phyloP scores from a whole-genome alignment of 495 filamentous ascomycete species.

The Tricharina praecox region DNA sequence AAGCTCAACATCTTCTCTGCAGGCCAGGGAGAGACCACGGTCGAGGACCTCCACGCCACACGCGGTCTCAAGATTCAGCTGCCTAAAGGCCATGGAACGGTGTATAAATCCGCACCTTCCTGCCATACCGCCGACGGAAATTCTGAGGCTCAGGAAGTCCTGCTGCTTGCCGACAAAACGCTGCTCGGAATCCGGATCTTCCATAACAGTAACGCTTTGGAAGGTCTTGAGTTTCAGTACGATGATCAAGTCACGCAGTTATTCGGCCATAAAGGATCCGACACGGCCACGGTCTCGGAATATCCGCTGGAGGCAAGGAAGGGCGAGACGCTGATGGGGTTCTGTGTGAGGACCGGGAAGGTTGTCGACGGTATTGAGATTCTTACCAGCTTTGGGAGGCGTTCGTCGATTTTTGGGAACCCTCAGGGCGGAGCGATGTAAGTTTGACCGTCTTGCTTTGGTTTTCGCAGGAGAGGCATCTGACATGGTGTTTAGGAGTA shows the following conservation, averaged over 20 bases:
- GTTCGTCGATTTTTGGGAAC: conserved; percentile 75
- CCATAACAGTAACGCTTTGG: conserved; percentile 52
- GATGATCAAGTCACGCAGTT: conserved; percentile 76
- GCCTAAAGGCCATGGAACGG: conserved; percentile 48
- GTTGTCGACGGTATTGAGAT: conserved; percentile 85
- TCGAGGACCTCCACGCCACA: conserved; percentile 52
- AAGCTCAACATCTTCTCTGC: conserved; percentile 57
- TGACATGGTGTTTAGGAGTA: too few relatives aligned
- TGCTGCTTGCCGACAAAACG: conserved; percentile 58
- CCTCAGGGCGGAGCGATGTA: conserved; percentile 66
- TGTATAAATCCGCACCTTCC: conserved; percentile 61
- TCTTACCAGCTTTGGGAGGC: conserved; percentile 69
- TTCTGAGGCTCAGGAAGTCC: conserved; percentile 50
- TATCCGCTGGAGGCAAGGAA: conserved; percentile 49
- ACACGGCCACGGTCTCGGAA: conserved; percentile 19
- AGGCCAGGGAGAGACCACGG: conserved; percentile 49
- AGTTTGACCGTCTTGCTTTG: too few relatives aligned
- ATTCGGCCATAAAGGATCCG: conserved; percentile 68
- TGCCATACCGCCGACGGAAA: conserved; percentile 55
- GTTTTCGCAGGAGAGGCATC: too few relatives aligned
- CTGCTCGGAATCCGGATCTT: conserved; percentile 61
- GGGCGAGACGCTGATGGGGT: conserved; percentile 77
- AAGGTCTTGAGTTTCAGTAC: conserved; percentile 85
- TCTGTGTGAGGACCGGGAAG: conserved; percentile 55
- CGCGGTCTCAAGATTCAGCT: conserved; percentile 63